These are phyloP conservation scores for Gnaphalium uliginosum DNA, from an alignment of 129 eudicot genomes.

Conservation along the genomic window DNA sequence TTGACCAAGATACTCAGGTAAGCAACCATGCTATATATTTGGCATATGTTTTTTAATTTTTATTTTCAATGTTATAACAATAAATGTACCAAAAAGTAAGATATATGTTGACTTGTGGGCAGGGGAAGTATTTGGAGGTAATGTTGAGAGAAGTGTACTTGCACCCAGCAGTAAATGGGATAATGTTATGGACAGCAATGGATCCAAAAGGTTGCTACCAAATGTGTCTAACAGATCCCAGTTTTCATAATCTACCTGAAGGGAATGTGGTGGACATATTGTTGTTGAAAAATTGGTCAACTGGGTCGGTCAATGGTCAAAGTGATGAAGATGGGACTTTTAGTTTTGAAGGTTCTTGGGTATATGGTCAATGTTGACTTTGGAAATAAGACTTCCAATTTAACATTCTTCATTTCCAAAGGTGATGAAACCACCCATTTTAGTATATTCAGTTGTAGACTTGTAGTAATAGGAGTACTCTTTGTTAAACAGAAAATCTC, in stretches of 20 bases:
- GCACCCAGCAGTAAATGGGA: constrained; percentile 65
- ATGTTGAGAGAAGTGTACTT: constrained; percentile 67
- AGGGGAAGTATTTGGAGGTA: constrained; percentile 54
- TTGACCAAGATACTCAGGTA: constrained; percentile 53
- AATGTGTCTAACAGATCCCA: constrained; percentile 71
- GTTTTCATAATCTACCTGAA: constrained; percentile 55
- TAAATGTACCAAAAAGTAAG: background rate
- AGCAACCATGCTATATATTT: background rate
- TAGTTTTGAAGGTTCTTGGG: constrained; percentile 63
- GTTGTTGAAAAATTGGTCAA: constrained; percentile 62
- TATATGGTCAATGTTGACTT: constrained; percentile 38
- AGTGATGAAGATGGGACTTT: constrained; percentile 53
- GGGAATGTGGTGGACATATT: constrained; percentile 64
- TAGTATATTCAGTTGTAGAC: constrained; percentile 49
- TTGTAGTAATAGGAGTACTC: constrained; percentile 9
- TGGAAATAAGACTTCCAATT: constrained; percentile 35
- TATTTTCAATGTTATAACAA: background rate
- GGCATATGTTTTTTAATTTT: background rate
- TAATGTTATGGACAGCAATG: constrained; percentile 67
- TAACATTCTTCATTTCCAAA: constrained; percentile 48
- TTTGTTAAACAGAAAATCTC: background rate
- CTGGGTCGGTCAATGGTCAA: constrained; percentile 50
- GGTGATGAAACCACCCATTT: constrained; percentile 58
- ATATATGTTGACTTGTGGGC: constrained; percentile 3
- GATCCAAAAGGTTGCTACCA: constrained; percentile 51